Percentiles rank a stretch among this genome's conserved stretches.
Conservation (phyloP, 139 green algal species). For the Coelastrella sp. region DNA sequence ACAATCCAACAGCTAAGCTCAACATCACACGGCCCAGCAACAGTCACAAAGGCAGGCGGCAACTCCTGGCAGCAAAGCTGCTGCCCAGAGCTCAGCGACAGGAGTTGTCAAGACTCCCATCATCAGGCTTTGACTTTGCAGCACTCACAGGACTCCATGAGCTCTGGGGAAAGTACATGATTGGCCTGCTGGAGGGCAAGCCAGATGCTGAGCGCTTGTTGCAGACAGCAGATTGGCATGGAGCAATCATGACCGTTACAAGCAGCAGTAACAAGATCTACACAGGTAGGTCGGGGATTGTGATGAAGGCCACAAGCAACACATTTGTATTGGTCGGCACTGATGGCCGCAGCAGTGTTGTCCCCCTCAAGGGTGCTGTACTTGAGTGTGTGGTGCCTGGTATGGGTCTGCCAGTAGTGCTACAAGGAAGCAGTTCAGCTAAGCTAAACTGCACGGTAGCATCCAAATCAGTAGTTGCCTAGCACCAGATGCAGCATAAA, state of each 20-base stretch:
- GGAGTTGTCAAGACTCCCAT: not conserved
- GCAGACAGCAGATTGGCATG: constrained; percentile 36
- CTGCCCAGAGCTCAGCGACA: constrained; percentile 1
- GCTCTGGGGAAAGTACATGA: constrained; percentile 24
- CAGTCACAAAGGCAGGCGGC: not conserved
- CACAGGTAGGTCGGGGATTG: constrained; percentile 5
- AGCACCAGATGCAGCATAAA: not conserved
- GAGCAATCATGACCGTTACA: constrained; percentile 5
- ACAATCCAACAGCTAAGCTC: constrained; percentile 49
- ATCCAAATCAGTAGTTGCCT: not conserved
- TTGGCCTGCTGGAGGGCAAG: not conserved
- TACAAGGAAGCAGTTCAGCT: not conserved
- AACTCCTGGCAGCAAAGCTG: constrained; percentile 15
- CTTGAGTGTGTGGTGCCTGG: constrained; percentile 24
- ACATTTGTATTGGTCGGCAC: not conserved
- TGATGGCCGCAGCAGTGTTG: not conserved
- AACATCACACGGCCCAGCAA: not conserved
- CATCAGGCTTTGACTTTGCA: not conserved
- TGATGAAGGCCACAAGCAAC: constrained; percentile 6
- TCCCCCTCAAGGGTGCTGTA: constrained; percentile 2
- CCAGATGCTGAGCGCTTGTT: constrained; percentile 21
- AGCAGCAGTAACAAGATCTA: not conserved
- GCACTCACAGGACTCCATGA: constrained; percentile 18
- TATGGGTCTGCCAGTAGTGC: not conserved
- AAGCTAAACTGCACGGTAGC: not conserved